Conservation (phyloP, 1,139 yeast genomes). For the Eremothecium coryli region DNA sequence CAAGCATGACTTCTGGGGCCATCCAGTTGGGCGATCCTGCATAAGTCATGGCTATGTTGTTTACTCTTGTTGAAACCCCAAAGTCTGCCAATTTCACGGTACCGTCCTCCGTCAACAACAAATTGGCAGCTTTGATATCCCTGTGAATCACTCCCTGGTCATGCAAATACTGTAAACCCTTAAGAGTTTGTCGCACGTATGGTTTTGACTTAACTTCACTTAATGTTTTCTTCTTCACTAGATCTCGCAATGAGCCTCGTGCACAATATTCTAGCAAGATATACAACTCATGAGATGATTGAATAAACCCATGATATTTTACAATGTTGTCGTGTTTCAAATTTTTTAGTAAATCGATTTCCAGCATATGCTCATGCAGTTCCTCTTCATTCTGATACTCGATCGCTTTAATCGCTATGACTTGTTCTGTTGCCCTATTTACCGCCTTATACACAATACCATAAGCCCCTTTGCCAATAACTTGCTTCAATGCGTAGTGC, state of each 20-base stretch:
- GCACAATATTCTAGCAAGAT: conserved; percentile 77
- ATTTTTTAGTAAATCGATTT: conserved; percentile 73
- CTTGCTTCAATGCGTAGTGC: conserved; percentile 45
- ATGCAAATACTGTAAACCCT: conserved; percentile 74
- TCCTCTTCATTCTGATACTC: conserved; percentile 48
- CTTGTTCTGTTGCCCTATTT: conserved; percentile 54
- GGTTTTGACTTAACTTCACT: conserved; percentile 53
- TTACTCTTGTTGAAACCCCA: conserved; percentile 90
- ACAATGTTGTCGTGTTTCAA: conserved; percentile 81
- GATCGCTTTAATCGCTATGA: conserved; percentile 82
- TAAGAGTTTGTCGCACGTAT: conserved; percentile 61
- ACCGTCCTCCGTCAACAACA: conserved; percentile 75
- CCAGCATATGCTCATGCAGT: conserved; percentile 58
- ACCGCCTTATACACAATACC: conserved; percentile 66
- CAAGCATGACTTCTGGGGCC: conserved; percentile 96
- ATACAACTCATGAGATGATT: conserved; percentile 55
- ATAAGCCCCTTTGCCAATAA: conserved; percentile 71
- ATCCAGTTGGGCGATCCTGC: conserved; percentile 99
- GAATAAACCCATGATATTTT: conserved; percentile 80
- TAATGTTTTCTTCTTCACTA: conserved; percentile 43
- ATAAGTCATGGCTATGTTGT: conserved; percentile 67
- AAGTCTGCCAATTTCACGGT: conserved; percentile 85
- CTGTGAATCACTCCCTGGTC: conserved; percentile 87
- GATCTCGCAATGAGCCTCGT: conserved; percentile 72
- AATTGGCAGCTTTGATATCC: conserved; percentile 92